Percentiles rank a stretch among this genome's conserved stretches.
Conservation (phyloP, 169 alveolate species). For the Plasmodium ovale region DNA sequence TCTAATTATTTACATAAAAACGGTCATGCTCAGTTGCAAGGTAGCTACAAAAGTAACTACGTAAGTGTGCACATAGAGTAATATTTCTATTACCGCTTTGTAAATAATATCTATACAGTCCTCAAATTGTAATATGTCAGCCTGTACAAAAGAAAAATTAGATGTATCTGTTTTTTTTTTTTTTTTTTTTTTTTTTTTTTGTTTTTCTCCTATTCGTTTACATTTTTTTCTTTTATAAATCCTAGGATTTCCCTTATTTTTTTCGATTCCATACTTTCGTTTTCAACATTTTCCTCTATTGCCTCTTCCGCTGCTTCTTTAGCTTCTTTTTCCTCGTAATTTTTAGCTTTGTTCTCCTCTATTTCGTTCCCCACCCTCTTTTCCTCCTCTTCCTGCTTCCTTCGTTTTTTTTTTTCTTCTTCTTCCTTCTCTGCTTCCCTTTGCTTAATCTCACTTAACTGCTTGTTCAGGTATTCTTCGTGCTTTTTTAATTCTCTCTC, state of each 20-base stretch:
- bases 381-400: neutral
- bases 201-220: neutral
- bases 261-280: conserved; percentile 3
- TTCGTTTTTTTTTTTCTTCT: neutral
- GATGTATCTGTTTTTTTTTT: neutral
- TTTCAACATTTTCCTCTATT: neutral
- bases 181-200: conserved; percentile 2
- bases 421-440: neutral
- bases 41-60: neutral
- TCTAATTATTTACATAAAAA: neutral
- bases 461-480: conserved; percentile 20
- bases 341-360: neutral
- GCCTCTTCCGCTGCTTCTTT: neutral
- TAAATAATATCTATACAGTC: conserved; percentile 61
- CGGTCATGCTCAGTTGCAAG: neutral
- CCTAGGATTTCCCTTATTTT: conserved; percentile 21
- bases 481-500: conserved; percentile 23
- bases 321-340: neutral
- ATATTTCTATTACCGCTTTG: conserved; percentile 48
- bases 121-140: conserved; percentile 5
- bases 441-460: conserved; percentile 19
- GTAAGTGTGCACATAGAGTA: neutral
- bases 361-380: neutral
- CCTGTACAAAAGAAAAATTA: conserved; percentile 23
- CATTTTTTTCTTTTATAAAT: conserved; percentile 10